phyloP scores from a whole-genome alignment of 495 filamentous ascomycete genomes.

The Saxophila tyrrhenica region DNA sequence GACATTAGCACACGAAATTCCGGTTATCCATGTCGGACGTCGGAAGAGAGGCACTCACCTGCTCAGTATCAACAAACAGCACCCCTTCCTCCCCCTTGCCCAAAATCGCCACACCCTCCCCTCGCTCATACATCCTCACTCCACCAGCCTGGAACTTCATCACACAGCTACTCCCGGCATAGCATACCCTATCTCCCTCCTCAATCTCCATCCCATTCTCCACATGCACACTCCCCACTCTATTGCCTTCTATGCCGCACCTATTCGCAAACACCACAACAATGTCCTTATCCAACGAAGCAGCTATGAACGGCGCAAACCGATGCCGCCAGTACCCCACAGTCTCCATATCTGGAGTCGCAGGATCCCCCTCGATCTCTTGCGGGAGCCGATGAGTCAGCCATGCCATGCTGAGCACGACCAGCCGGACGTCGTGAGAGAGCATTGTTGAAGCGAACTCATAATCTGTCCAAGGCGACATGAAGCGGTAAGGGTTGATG shows the following conservation, averaged over 20 bases:
- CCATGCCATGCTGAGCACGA: conserved; percentile 87
- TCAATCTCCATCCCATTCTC: conserved; percentile 47
- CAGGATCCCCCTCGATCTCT: conserved; percentile 33
- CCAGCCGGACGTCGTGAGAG: conserved; percentile 52
- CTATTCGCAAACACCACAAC: conserved; percentile 80
- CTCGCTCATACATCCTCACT: conserved; percentile 54
- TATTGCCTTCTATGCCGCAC: conserved; percentile 36
- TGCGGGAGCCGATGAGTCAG: conserved; percentile 45
- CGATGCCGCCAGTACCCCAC: conserved; percentile 85
- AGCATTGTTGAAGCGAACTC: conserved; percentile 78
- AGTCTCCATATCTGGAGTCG: conserved; percentile 64
- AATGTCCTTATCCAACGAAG: conserved; percentile 40
- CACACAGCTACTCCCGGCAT: conserved; percentile 79
- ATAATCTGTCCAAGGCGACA: conserved; percentile 63
- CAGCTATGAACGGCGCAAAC: conserved; percentile 58
- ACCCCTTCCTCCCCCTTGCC: conserved; percentile 55
- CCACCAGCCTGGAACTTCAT: conserved; percentile 59
- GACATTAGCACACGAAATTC: not conserved
- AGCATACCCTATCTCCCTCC: conserved; percentile 40
- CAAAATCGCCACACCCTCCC: conserved; percentile 51
- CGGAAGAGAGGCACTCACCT: too few species aligned
- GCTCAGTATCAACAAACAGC: conserved; percentile 50
- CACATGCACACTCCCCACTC: conserved; percentile 19
- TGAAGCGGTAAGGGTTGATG: conserved; percentile 70
- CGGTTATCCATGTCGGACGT: too few species aligned